A percentile compares a stretch with the other conserved stretches of the same genome.
phyloP scores from a whole-genome alignment of 805 yeast species.

The Nakazawaea siamensis region DNA sequence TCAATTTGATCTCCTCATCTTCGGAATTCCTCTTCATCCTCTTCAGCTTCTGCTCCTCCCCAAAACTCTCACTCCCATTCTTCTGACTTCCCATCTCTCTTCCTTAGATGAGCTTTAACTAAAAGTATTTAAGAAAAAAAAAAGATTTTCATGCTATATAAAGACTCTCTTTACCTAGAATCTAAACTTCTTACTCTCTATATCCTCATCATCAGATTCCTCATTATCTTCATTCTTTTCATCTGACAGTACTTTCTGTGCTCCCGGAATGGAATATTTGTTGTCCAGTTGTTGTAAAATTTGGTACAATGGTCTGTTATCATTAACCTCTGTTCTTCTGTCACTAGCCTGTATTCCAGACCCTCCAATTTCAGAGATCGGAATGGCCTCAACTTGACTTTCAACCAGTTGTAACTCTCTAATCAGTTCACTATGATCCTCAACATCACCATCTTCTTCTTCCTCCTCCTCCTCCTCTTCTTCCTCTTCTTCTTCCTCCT shows the following conservation, averaged over 20 bases:
- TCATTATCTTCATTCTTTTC: not conserved
- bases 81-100: too few relatives aligned
- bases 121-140: too few relatives aligned
- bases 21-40: too few relatives aligned
- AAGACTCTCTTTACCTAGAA: too few relatives aligned
- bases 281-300: constrained; percentile 21
- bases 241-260: not conserved
- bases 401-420: constrained; percentile 21
- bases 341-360: constrained; percentile 9
- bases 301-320: constrained; percentile 20
- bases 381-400: constrained; percentile 20
- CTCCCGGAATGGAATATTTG: constrained; percentile 1
- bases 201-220: constrained; percentile 3
- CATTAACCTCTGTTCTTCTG: constrained; percentile 10
- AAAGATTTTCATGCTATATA: too few relatives aligned
- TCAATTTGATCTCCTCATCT: constrained; percentile 12
- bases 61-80: not conserved
- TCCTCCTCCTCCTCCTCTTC: constrained; percentile 21
- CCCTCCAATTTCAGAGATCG: constrained; percentile 20
- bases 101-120: too few relatives aligned
- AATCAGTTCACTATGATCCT: constrained; percentile 20
- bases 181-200: not conserved
- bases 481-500: constrained; percentile 25
- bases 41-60: not conserved
- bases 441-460: constrained; percentile 21